Conservation (phyloP, 257 asterid genomes). For the Solanum arcanum region DNA sequence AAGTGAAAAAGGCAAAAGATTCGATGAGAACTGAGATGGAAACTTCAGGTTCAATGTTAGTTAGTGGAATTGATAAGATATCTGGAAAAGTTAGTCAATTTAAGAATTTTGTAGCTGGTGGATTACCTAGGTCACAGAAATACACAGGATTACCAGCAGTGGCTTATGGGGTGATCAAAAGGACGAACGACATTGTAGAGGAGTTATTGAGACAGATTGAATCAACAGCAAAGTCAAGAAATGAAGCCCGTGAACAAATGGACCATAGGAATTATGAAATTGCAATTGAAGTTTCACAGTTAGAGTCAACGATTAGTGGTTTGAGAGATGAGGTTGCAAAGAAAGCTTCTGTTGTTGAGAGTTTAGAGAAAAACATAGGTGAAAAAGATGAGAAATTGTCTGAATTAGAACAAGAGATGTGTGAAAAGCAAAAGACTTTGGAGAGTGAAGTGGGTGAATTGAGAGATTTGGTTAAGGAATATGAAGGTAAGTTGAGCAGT, state of each 20-base stretch:
- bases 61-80: constrained; percentile 83
- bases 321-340: constrained; percentile 62
- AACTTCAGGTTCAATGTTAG: constrained; percentile 82
- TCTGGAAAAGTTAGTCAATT: constrained; percentile 65
- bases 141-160: constrained; percentile 86
- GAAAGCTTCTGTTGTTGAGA: constrained; percentile 39
- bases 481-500: constrained; percentile 25
- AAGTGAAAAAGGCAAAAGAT: constrained; percentile 43
- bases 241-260: constrained; percentile 71
- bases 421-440: constrained; percentile 28
- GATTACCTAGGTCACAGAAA: constrained; percentile 78
- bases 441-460: constrained; percentile 51
- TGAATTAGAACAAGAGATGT: constrained; percentile 41
- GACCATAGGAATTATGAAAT: constrained; percentile 95
- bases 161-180: constrained; percentile 86
- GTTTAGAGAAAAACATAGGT: constrained; percentile 26
- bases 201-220: constrained; percentile 79
- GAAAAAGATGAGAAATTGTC: constrained; percentile 47
- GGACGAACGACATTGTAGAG: constrained; percentile 86
- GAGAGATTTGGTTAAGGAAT: constrained; percentile 37
- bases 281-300: constrained; percentile 92
- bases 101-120: constrained; percentile 66
- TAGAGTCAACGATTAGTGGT: constrained; percentile 69
- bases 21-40: constrained; percentile 58
- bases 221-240: constrained; percentile 44